Evolutionary conservation across 2,329 filamentous ascomycete genomes (phyloP), one percentile per base, ranked within the genome.

Genomic region (Colletotrichum sp.): DNA sequence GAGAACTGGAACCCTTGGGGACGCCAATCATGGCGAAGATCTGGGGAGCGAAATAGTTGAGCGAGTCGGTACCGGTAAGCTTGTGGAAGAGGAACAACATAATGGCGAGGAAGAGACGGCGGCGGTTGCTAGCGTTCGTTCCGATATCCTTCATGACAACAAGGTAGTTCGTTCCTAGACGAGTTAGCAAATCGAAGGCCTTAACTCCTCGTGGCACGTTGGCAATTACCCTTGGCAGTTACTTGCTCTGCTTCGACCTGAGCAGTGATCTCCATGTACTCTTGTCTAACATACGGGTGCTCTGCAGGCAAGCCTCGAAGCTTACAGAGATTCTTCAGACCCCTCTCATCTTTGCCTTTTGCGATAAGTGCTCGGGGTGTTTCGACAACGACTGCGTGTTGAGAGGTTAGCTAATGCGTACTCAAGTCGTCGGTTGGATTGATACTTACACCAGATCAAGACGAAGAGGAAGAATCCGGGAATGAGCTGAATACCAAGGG

Each of bases 31-130:
- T 81, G 8, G 79, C 79, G 60, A 86, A 86, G 15, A 86, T 85
- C 67, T 85, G 81, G 2, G 84, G 83, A 0, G 84, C 83, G 48
- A 83, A 86, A 75, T 86, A 86, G 78, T 86, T 86, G 21, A 87
- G 67, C 8, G 81, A 81, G 76, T 86, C 84, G 2, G 84, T 86
- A 1, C 85, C 85, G 3, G 84, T 86, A 28, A 86, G 82, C 43
- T 87, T 86, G 77, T 86, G 85, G 72, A 86, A 86, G 2, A 87
- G 57, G 70, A 85, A 85, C 13, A 85, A 76, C 78, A 83, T 83
- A 4, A 82, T 78, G 3, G 83, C 81, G 10, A 84, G 78, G 70
- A 84, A 81, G 64, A 84, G 82, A 2, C 83, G 82, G 15, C 82
- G 81, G 3, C 81, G 78, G 58, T 84, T 85, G 69, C 79, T 82